Percentiles rank a stretch among this genome's conserved stretches.
These are phyloP conservation scores for Chlorella sorokiniana DNA, from an alignment of 139 green algal genomes.

Conservation along the genomic window DNA sequence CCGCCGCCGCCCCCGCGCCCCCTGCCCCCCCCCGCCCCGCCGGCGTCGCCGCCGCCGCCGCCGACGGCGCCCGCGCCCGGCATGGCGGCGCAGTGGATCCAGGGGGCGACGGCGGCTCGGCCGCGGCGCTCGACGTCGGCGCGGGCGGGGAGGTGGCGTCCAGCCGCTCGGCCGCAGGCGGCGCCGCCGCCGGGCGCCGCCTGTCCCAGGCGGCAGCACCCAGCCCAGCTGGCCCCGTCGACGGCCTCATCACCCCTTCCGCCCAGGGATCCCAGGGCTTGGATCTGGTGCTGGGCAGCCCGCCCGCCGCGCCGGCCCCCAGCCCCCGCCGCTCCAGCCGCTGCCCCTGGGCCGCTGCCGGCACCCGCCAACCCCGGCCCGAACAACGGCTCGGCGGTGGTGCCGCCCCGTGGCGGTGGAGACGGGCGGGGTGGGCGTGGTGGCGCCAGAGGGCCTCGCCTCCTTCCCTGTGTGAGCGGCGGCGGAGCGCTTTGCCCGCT, in stretches of 20 bases:
- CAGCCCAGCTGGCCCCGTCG: not conserved
- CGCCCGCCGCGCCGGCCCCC: too few relatives aligned
- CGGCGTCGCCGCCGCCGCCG: not conserved
- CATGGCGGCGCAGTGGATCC: not conserved
- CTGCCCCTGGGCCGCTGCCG: not conserved
- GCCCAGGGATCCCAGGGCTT: not conserved
- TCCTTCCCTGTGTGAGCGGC: conserved; percentile 14
- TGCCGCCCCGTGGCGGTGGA: not conserved
- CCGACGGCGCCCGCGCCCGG: not conserved
- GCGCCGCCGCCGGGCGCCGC: too few relatives aligned
- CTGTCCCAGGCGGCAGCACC: not conserved
- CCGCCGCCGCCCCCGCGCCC: not conserved
- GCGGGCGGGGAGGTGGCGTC: not conserved
- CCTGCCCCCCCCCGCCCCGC: not conserved
- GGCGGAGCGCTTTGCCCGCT: not conserved
- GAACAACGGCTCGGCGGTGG: too few relatives aligned
- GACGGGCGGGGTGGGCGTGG: conserved; percentile 4
- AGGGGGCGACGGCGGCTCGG: not conserved
- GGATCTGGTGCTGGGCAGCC: too few relatives aligned
- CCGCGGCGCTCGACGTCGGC: not conserved
- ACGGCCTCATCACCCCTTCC: not conserved
- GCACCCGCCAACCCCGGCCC: not conserved
- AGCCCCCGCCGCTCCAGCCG: not conserved
- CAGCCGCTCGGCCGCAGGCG: not conserved
- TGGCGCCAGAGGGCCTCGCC: conserved; percentile 2